Evolutionary conservation across 1,284 basidiomycete species (phyloP).

Genomic region (Tausonia pullulans): DNA sequence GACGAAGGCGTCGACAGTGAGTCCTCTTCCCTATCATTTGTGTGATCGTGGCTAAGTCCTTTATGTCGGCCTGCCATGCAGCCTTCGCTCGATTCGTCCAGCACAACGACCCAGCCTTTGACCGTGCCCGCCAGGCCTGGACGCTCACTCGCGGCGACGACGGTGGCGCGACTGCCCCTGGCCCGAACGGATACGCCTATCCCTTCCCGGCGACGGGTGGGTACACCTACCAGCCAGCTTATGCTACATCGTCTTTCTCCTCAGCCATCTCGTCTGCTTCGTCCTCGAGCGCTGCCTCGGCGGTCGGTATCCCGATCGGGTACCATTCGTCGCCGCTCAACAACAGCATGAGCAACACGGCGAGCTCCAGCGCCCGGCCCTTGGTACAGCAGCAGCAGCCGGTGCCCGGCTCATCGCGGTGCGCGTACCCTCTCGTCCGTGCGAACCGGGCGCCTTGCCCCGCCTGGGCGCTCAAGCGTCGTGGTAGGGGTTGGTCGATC

Average conservation of each 20-base stretch:
- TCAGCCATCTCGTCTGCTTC: not conserved
- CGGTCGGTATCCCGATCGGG: not conserved
- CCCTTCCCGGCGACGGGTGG: conserved; percentile 12
- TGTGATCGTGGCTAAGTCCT: too few species aligned
- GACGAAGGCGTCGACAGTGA: too few species aligned
- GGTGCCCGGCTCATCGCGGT: not conserved
- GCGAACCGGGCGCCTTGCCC: conserved; percentile 5
- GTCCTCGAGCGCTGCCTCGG: not conserved
- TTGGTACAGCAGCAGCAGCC: not conserved
- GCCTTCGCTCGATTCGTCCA: conserved; percentile 15
- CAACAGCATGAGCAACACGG: not conserved
- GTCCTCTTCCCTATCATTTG: too few species aligned
- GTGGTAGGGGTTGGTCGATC: conserved; percentile 14
- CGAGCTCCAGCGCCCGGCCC: not conserved
- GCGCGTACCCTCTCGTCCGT: conserved; percentile 1
- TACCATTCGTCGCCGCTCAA: not conserved
- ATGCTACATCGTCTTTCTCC: not conserved
- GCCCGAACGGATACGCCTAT: not conserved
- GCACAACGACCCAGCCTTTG: conserved; percentile 10
- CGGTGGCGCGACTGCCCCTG: not conserved
- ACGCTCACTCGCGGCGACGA: not conserved
- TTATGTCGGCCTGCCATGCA: not conserved
- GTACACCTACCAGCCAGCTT: conserved; percentile 11
- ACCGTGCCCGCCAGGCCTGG: conserved; percentile 12
- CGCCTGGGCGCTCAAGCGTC: conserved; percentile 12